These are phyloP conservation scores for Cadophora sp. DNA, from an alignment of 2,329 filamentous ascomycete genomes.

Conservation along the genomic window DNA sequence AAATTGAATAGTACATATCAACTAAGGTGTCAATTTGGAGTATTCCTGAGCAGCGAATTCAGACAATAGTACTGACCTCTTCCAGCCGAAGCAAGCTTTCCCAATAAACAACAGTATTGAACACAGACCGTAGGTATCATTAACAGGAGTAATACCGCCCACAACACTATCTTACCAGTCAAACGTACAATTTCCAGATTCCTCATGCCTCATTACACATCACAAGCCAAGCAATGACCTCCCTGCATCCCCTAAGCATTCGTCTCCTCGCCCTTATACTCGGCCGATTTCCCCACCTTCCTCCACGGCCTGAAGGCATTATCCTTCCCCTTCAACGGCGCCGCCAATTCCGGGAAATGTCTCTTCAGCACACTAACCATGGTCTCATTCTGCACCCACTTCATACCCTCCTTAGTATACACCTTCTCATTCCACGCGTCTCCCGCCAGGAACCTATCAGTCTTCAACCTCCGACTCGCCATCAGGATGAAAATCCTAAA, in stretches of 20 bases:
- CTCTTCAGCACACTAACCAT: conserved; percentile 28
- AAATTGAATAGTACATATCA: background rate
- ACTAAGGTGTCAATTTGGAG: too few species aligned
- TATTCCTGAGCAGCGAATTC: too few species aligned
- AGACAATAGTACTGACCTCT: too few species aligned
- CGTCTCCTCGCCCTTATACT: conserved; percentile 31
- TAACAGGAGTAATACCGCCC: too few species aligned
- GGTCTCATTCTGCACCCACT: conserved; percentile 27
- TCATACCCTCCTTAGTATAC: conserved; percentile 30
- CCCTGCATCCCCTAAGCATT: conserved; percentile 19
- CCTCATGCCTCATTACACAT: background rate
- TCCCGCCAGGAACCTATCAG: conserved; percentile 30
- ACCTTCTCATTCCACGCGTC: conserved; percentile 27
- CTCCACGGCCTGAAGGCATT: conserved; percentile 31
- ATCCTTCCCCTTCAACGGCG: conserved; percentile 25
- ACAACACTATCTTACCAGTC: too few species aligned
- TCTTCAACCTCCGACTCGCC: conserved; percentile 30
- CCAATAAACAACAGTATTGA: too few species aligned
- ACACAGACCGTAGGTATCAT: too few species aligned
- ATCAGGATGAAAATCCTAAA: conserved; percentile 33
- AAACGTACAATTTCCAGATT: conserved; percentile 6
- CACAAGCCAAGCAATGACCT: background rate
- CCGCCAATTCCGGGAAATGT: conserved; percentile 29
- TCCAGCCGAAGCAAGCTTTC: too few species aligned
- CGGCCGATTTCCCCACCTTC: conserved; percentile 20